Conservation (phyloP, 768 basidiomycete genomes). For the Mycena crocata region DNA sequence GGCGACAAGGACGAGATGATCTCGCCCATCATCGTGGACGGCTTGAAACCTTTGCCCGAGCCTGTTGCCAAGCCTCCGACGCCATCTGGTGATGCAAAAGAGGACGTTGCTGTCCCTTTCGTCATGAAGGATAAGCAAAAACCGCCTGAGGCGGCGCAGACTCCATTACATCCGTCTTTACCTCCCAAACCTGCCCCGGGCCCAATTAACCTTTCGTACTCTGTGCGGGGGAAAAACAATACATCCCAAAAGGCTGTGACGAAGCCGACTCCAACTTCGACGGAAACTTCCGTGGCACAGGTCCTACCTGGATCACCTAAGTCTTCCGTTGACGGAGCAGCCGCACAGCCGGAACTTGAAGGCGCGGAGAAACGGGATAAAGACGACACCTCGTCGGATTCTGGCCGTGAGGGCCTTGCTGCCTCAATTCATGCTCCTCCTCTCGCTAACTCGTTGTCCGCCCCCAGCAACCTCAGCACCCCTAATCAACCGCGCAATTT, state of each 20-base stretch:
- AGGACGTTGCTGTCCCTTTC: slow-evolving; percentile 37
- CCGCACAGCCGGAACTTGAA: not conserved
- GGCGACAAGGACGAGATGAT: slow-evolving; percentile 56
- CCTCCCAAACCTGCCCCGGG: slow-evolving; percentile 56
- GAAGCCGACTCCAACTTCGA: not conserved
- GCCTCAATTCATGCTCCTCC: slow-evolving; percentile 71
- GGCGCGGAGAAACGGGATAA: slow-evolving; percentile 31
- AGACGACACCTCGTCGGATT: slow-evolving; percentile 36
- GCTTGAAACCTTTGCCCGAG: slow-evolving; percentile 70
- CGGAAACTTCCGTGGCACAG: not conserved
- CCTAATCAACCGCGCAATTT: slow-evolving; percentile 42
- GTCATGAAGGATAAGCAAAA: slow-evolving; percentile 25
- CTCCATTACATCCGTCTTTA: slow-evolving; percentile 57
- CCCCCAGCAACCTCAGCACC: slow-evolving; percentile 51
- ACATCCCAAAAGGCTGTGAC: not conserved
- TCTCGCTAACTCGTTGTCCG: slow-evolving; percentile 53
- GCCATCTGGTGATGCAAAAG: slow-evolving; percentile 30
- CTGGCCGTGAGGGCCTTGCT: slow-evolving; percentile 47
- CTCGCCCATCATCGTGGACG: slow-evolving; percentile 76
- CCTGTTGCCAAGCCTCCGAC: slow-evolving; percentile 41
- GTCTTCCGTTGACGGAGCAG: slow-evolving; percentile 2
- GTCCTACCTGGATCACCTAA: not conserved
- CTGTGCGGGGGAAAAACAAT: slow-evolving; percentile 36
- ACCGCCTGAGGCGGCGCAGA: slow-evolving; percentile 22
- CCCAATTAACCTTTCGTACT: slow-evolving; percentile 23